Evolutionary conservation across 208 protist genomes (phyloP).

Genomic region (Herpetomonas tarakana): DNA sequence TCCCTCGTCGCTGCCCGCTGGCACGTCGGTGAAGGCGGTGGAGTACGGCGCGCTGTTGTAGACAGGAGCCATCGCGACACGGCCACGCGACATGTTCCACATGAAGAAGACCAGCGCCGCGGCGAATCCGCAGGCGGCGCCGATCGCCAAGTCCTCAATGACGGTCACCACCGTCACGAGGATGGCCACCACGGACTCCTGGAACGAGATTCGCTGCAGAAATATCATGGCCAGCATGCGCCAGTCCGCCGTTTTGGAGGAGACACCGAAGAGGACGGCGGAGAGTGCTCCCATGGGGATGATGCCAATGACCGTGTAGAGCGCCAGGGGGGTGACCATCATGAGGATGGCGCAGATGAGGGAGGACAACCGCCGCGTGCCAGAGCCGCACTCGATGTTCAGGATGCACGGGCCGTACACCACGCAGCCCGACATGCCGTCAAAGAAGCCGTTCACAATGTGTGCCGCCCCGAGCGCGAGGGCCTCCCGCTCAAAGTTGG

Average conservation of each 20-base stretch:
- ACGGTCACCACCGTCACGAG: conserved; percentile 56
- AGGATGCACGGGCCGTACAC: conserved; percentile 50
- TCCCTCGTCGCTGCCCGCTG: not conserved
- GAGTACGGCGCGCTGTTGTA: conserved; percentile 9
- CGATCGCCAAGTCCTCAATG: conserved; percentile 43
- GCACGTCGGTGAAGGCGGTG: not conserved
- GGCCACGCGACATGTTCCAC: conserved; percentile 52
- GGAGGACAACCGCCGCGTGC: conserved; percentile 35
- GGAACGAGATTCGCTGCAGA: conserved; percentile 49
- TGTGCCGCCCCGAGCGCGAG: conserved; percentile 37
- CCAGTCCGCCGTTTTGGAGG: conserved; percentile 51
- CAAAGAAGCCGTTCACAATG: conserved; percentile 59
- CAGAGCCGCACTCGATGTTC: conserved; percentile 48
- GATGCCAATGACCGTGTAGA: conserved; percentile 43
- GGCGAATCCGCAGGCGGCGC: conserved; percentile 34
- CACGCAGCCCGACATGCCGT: conserved; percentile 47
- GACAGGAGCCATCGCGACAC: conserved; percentile 27
- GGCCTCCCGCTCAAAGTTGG: conserved; percentile 53
- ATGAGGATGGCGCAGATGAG: conserved; percentile 54
- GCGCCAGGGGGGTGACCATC: conserved; percentile 41
- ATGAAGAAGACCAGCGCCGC: conserved; percentile 51
- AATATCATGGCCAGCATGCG: conserved; percentile 58
- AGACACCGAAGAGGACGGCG: conserved; percentile 45
- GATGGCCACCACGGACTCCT: conserved; percentile 48
- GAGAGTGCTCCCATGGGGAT: conserved; percentile 51